Percentiles rank a stretch among this genome's conserved stretches.
phyloP scores from a whole-genome alignment of 345 rosid species.

The Lepidium africanum region DNA sequence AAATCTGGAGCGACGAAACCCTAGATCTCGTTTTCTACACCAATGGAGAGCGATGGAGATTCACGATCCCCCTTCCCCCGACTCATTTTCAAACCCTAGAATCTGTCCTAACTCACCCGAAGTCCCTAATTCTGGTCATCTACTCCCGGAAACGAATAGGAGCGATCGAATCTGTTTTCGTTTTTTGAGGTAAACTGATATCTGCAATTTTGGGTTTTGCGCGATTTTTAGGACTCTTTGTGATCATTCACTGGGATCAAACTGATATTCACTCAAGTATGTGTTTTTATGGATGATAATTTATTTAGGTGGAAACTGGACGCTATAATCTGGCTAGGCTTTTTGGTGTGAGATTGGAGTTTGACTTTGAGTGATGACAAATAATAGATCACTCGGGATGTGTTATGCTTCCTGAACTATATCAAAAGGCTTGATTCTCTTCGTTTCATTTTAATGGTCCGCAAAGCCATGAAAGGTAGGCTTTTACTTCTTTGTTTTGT shows the following conservation, averaged over 20 bases:
- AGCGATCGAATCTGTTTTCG: background rate
- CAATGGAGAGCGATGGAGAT: background rate
- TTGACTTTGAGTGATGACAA: background rate
- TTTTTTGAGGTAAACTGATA: background rate
- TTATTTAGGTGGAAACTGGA: background rate
- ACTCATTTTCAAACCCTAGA: background rate
- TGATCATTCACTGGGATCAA: background rate
- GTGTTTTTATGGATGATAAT: background rate
- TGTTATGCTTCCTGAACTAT: background rate
- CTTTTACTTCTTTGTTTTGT: background rate
- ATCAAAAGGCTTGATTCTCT: background rate
- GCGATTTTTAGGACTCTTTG: background rate
- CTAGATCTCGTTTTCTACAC: constrained; percentile 1
- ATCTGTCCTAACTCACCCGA: background rate
- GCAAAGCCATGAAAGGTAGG: background rate
- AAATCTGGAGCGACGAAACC: background rate
- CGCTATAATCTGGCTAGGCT: background rate
- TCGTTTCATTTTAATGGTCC: background rate
- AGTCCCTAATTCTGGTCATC: background rate
- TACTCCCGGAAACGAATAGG: background rate
- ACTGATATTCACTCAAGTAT: background rate
- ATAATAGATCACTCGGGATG: background rate
- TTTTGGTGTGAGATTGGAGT: background rate
- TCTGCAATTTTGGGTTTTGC: background rate
- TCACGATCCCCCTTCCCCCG: background rate